Evolutionary conservation across 352 stramenopile species (phyloP).

Genomic region (Pythium monospermum): DNA sequence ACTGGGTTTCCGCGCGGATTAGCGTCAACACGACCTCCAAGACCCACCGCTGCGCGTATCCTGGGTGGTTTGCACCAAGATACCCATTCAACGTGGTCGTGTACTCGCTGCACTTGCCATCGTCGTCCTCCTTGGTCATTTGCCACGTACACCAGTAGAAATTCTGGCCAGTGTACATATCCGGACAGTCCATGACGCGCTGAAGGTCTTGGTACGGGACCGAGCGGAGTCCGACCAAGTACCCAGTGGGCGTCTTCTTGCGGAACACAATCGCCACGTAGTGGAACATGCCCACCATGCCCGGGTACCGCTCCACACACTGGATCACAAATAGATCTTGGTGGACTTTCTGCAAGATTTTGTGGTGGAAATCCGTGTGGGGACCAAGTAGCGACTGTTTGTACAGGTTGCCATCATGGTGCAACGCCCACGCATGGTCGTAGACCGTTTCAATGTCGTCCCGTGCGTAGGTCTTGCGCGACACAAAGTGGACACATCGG

Average conservation of each 20-base stretch:
- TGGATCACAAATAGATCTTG: conserved; percentile 9
- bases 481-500: background rate
- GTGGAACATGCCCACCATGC: conserved; percentile 5
- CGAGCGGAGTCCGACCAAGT: background rate
- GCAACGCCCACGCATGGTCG: conserved; percentile 3
- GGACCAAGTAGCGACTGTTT: background rate
- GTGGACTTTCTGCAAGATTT: conserved; percentile 11
- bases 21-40: conserved; percentile 3
- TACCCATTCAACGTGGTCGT: background rate
- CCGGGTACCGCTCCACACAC: conserved; percentile 4
- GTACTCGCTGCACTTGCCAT: conserved; percentile 1
- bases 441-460: background rate
- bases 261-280: conserved; percentile 10
- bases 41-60: conserved; percentile 12
- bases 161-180: background rate
- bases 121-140: background rate
- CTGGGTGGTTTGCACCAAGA: background rate
- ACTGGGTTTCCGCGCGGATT: conserved; percentile 1
- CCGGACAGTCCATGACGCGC: background rate
- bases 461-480: background rate
- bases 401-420: conserved; percentile 2
- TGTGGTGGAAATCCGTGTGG: conserved; percentile 1
- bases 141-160: conserved; percentile 14
- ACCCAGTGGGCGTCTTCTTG: conserved; percentile 4
- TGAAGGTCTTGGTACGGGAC: background rate